These are phyloP conservation scores for Naganishia sp. DNA, from an alignment of 1,284 basidiomycete species.

Conservation along the genomic window DNA sequence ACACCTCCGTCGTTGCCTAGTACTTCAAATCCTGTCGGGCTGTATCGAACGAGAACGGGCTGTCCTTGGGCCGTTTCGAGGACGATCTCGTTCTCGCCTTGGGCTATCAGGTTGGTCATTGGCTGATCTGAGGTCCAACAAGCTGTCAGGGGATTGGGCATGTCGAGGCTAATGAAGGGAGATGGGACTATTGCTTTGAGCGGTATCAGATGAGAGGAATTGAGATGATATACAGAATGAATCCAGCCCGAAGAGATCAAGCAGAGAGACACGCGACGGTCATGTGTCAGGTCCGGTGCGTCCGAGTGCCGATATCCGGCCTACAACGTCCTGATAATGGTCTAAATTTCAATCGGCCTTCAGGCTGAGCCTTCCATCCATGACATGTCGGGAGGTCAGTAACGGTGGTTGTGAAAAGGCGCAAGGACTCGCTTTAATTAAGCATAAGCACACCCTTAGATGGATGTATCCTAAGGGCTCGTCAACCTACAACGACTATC, in stretches of 20 bases:
- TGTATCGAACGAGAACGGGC: constrained; percentile 15
- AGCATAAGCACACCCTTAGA: too few relatives aligned
- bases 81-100: constrained; percentile 7
- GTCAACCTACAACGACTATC: background rate
- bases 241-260: too few relatives aligned
- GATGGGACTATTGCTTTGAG: background rate
- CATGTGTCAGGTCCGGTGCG: too few relatives aligned
- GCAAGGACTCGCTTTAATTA: too few relatives aligned
- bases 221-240: background rate
- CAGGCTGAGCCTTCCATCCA: too few relatives aligned
- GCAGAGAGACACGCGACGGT: too few relatives aligned
- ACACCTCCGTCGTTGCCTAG: background rate
- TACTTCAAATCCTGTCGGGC: constrained; percentile 6
- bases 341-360: too few relatives aligned
- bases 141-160: constrained; percentile 6
- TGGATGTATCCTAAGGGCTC: background rate
- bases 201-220: background rate
- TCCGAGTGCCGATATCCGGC: too few relatives aligned
- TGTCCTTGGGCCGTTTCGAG: constrained; percentile 20
- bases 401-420: too few relatives aligned
- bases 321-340: too few relatives aligned
- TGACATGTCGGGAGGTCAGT: too few relatives aligned
- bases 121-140: constrained; percentile 1
- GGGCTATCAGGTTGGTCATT: constrained; percentile 4
- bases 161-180: background rate